Evolutionary conservation across 1,139 yeast genomes (phyloP).

Genomic region (Pichia sp.): DNA sequence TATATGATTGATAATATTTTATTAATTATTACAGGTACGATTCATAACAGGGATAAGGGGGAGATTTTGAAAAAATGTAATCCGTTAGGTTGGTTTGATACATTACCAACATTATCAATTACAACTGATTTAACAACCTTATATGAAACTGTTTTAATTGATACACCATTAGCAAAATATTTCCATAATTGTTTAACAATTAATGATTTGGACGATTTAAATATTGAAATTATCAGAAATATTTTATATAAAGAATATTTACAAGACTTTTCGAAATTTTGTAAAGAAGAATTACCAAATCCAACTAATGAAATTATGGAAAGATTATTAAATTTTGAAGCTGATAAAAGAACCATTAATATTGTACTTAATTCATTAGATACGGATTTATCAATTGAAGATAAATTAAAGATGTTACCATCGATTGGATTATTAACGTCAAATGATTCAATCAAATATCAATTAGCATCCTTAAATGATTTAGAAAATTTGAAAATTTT

Average conservation of each 20-base stretch:
- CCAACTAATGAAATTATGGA: slow-evolving; percentile 84
- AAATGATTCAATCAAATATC: slow-evolving; percentile 66
- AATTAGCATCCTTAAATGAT: slow-evolving; percentile 74
- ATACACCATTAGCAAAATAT: slow-evolving; percentile 95
- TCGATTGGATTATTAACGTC: slow-evolving; percentile 57
- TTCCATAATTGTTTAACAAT: slow-evolving; percentile 89
- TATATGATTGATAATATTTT: slow-evolving; percentile 98
- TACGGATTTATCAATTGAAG: slow-evolving; percentile 67
- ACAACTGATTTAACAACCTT: slow-evolving; percentile 92
- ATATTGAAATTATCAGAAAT: slow-evolving; percentile 91
- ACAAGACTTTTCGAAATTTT: slow-evolving; percentile 76
- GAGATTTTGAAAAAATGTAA: slow-evolving; percentile 88
- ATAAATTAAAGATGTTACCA: slow-evolving; percentile 68
- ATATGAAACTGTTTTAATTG: slow-evolving; percentile 90
- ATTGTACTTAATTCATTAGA: slow-evolving; percentile 85
- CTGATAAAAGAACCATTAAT: slow-evolving; percentile 90
- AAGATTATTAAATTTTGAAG: slow-evolving; percentile 76
- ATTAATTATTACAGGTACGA: slow-evolving; percentile 91
- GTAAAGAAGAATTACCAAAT: slow-evolving; percentile 49
- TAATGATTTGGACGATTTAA: slow-evolving; percentile 89
- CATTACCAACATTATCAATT: slow-evolving; percentile 88
- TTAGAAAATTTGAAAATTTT: slow-evolving; percentile 73
- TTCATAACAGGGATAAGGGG: slow-evolving; percentile 85
- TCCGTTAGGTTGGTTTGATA: slow-evolving; percentile 98
- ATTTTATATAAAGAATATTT: slow-evolving; percentile 86